Evolutionary conservation across 2,329 filamentous ascomycete genomes (phyloP), one percentile per base, ranked within the genome.

Genomic region (Chaetomium sp.): DNA sequence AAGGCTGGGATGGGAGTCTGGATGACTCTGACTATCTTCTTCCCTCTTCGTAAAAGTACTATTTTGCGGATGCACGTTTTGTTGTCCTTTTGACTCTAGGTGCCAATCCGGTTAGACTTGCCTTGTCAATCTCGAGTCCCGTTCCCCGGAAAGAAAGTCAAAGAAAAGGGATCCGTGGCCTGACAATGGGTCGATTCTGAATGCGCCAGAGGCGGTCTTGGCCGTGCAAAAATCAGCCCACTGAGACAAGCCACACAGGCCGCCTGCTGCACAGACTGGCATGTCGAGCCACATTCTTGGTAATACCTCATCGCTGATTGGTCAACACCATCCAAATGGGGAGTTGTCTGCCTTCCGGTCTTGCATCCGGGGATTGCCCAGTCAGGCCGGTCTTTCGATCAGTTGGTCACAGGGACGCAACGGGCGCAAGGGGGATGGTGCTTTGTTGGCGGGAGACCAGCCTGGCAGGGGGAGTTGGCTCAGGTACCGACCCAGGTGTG

Each of bases 171-270:
- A 27, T 27, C 19, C 19, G 19, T 27, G 19, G 19, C 19, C 19
- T 27, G 19, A 27, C 19, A 27, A 27, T 27, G 19, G 19, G 19
- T 27, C 19, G 19, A 27, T 27, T 27, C 19, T 40, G 37, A 9
- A 40, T 40, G 37, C 9, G 40, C 7, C 40, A 7, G 11, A 14
- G 11, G 12, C 40, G 40, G 40, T 40, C 14, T 27, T 35, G 33
- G 7, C 45, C 19, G 40, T 40, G 44, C 6, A 9, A 11, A 38
- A 35, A 65, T 66, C 64, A 63, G 63, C 59, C 63, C 63, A 66
- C 59, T 65, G 62, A 57, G 60, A 65, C 61, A 65, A 65, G 62
- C 62, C 63, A 60, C 62, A 42, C 36, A 35, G 19, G 19, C 19
- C 19, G 19, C 19, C 19, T 27, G 19, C 19, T 27, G 19, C 19